Base-by-base conservation (phyloP, 2,329 filamentous ascomycete genomes). In the Paraphaeosphaeria minitans region DNA sequence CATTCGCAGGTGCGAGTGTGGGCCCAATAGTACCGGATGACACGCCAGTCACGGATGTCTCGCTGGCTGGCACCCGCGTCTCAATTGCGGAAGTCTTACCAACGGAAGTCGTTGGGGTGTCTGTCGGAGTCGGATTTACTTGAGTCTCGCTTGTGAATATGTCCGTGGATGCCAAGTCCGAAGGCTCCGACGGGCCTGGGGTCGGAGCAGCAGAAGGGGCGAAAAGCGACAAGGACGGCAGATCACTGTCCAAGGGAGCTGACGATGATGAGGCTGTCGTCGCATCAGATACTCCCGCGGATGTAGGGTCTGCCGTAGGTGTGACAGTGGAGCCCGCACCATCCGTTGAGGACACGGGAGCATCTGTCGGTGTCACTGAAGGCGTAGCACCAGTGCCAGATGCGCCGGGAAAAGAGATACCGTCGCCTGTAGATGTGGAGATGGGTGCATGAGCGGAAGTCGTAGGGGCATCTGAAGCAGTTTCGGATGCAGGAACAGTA, bases 91-190 rank as follows among this genome's bases (percentile, higher is more conserved):
- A 41, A 24, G 50, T 39, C 13, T 37, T 27, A 22, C 53, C 9
- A 48, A 42, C 37, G 14, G 51, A 41, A 24, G 55, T 42, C 4
- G 47, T 52, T 10, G 54, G 47, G 22, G 24, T 33, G 42, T 51
- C 55, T 16, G 55, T 53, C 14, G 56, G 50, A 22, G 59, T 57
- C 46, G 53, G 49, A 31, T 29, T 55, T 49, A 52, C 48, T 31
- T 41, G 53, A 37, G 50, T 61, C 47, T 63, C 61, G 56, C 56
- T 63, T 55, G 56, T 48, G 39, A 50, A 53, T 29, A 61, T 47
- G 19, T 53, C 42, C 45, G 42, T 58, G 33, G 50, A 46, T 24
- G 56, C 48, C 59, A 55, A 56, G 53, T 45, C 52, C 51, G 59
- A 56, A 33, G 53, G 24, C 48, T 19, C 39, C 14, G 59, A 53